Conservation (phyloP, 2,329 filamentous ascomycete species). For the Cladophialophora chaetospira region DNA sequence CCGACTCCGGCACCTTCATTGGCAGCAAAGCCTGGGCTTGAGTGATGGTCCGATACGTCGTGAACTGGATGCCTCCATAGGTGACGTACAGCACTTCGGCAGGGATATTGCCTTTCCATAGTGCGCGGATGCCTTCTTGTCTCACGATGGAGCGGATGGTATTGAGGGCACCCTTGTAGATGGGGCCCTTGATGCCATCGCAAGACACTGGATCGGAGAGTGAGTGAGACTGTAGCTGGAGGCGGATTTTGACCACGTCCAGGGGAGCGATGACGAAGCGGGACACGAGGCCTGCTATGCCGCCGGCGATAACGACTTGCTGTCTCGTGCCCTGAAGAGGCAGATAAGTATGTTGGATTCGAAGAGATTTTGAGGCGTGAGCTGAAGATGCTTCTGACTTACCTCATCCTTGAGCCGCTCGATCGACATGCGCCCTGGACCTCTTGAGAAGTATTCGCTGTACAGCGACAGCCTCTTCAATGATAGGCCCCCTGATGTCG, state of each 20-base stretch:
- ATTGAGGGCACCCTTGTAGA: slow-evolving; percentile 69
- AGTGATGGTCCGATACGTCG: slow-evolving; percentile 76
- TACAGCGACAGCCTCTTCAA: neutral
- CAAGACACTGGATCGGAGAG: slow-evolving; percentile 71
- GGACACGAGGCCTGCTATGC: slow-evolving; percentile 80
- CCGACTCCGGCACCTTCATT: slow-evolving; percentile 62
- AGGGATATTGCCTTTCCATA: slow-evolving; percentile 98
- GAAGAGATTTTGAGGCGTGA: neutral
- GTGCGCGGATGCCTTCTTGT: slow-evolving; percentile 78
- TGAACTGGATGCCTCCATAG: slow-evolving; percentile 89
- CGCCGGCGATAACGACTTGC: slow-evolving; percentile 68
- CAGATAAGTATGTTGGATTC: neutral
- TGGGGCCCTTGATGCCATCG: slow-evolving; percentile 47
- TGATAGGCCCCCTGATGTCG: neutral
- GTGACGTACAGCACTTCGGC: slow-evolving; percentile 92
- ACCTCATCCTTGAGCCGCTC: slow-evolving; percentile 71
- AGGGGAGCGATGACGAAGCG: slow-evolving; percentile 93
- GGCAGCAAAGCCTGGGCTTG: slow-evolving; percentile 62
- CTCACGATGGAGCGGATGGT: slow-evolving; percentile 75
- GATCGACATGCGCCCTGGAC: slow-evolving; percentile 59
- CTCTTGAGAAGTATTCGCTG: neutral
- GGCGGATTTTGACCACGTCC: slow-evolving; percentile 96
- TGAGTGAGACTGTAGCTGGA: slow-evolving; percentile 89
- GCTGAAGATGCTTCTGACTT: slow-evolving; percentile 24
- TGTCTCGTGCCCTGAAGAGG: slow-evolving; percentile 62